phyloP scores from a whole-genome alignment of 2,329 filamentous ascomycete genomes.

The Sporothrix inflata region DNA sequence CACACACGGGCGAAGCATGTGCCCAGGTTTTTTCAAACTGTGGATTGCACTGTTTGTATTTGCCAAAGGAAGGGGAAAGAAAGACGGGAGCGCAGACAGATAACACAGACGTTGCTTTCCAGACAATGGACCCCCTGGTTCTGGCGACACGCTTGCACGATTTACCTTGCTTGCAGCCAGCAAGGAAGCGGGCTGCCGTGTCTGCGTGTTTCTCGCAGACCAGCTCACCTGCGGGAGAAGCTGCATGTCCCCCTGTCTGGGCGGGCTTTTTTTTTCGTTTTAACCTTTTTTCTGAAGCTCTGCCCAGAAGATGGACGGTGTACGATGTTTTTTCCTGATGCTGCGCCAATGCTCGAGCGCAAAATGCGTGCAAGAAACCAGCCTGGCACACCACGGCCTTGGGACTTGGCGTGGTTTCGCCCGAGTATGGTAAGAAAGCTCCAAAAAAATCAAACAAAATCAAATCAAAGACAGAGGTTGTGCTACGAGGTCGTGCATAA shows the following conservation, averaged over 20 bases:
- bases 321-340: background rate
- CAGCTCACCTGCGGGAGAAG: background rate
- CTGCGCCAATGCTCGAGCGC: slow-evolving; percentile 18
- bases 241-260: background rate
- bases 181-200: slow-evolving; percentile 2
- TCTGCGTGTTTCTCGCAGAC: background rate
- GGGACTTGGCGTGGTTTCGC: slow-evolving; percentile 19
- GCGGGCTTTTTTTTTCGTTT: background rate
- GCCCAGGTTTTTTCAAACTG: slow-evolving; percentile 17
- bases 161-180: slow-evolving; percentile 21
- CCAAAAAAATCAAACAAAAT: background rate
- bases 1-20: background rate
- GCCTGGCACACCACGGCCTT: slow-evolving; percentile 3
- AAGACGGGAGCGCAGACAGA: background rate
- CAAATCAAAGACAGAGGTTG: slow-evolving; percentile 6
- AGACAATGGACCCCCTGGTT: slow-evolving; percentile 8
- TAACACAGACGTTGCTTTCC: background rate
- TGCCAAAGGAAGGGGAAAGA: background rate
- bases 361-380: background rate
- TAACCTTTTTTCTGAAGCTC: background rate
- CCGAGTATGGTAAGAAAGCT: background rate
- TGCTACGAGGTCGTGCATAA: slow-evolving; percentile 6
- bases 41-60: slow-evolving; percentile 11
- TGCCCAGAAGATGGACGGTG: background rate
- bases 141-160: slow-evolving; percentile 13